Base-by-base conservation (phyloP, 1,284 basidiomycete genomes). In the Ustilago lituana region DNA sequence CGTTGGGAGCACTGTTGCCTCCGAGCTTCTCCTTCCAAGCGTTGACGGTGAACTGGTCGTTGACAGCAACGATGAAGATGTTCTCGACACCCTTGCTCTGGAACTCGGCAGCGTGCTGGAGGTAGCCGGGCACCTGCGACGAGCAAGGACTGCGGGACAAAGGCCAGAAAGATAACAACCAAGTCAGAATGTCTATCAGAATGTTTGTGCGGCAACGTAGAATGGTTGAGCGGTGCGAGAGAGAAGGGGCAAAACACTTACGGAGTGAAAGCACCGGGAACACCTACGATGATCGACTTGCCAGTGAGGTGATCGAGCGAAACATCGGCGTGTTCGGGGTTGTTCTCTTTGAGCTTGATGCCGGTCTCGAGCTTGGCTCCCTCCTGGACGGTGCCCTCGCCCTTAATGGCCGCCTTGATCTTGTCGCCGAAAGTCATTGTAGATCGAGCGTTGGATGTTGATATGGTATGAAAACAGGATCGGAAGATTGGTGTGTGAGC, bases 21-120 rank as follows among this genome's bases (percentile, higher is more conserved):
- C 65, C 73, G 19, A 80, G 64, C 59, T 80, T 73, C 62, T 81
- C 74, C 58, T 76, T 77, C 79, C 79, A 81, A 10, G 78, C 78
- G 39, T 72, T 52, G 19, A 66, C 74, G 36, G 72, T 73, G 60
- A 81, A 80, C 22, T 63, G 63, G 49, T 79, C 78, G 68, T 80
- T 81, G 47, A 80, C 73, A 20, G 78, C 64, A 11, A 80, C 77
- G 32, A 79, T 64, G 57, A 76, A 77, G 56, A 81, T 70, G 41
- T 54, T 49, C 41, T 73, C 47, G 45, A 81, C 61, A 15, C 79
- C 79, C 58, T 80, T 80, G 44, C 57, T 52, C n/a, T 50, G 50
- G 61, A 81, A 74, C 32, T 57, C 63, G n/a, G 69, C 46, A 17
- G 71, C 67, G 40, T 75, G 60, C 45, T 60, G 46, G 36, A 81